These are phyloP conservation scores for Paraphysoderma sedebokerense DNA, from an alignment of 371 early-diverging fungal genomes.

Conservation along the genomic window DNA sequence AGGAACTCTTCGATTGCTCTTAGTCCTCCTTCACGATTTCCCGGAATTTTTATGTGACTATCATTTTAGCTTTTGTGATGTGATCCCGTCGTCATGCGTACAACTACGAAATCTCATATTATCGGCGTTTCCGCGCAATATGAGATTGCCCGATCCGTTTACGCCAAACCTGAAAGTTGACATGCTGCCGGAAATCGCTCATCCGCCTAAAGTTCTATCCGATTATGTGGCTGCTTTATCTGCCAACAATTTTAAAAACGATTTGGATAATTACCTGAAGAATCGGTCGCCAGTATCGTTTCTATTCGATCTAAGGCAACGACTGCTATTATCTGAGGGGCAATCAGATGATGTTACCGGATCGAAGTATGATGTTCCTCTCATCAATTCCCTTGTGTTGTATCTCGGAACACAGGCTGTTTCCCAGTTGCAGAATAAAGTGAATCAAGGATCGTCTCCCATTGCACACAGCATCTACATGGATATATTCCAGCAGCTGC, in stretches of 20 bases:
- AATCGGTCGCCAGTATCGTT: conserved; percentile 40
- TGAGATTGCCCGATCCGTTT: conserved; percentile 93
- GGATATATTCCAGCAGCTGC: conserved; percentile 66
- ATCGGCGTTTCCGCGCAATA: conserved; percentile 83
- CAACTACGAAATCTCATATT: conserved; percentile 89
- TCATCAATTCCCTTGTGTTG: conserved; percentile 75
- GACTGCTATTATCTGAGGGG: conserved; percentile 5
- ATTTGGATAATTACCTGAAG: conserved; percentile 52
- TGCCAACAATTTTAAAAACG: conserved; percentile 37
- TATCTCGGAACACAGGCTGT: conserved; percentile 71
- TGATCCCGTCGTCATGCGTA: conserved; percentile 81
- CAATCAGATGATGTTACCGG: conserved; percentile 11
- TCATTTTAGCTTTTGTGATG: conserved; percentile 79
- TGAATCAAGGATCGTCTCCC: conserved; percentile 5
- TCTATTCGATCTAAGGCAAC: conserved; percentile 30
- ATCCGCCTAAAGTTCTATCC: conserved; percentile 66
- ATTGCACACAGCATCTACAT: conserved; percentile 53
- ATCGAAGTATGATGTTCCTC: conserved; percentile 52
- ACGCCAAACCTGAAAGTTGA: conserved; percentile 88
- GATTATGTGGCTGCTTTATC: conserved; percentile 51
- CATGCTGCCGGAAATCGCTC: conserved; percentile 62
- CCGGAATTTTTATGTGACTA: conserved; percentile 92
- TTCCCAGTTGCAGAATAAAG: conserved; percentile 22
- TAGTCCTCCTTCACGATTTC: conserved; percentile 92
- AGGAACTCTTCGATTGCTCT: conserved; percentile 73